Base-by-base conservation (phyloP, 2,329 filamentous ascomycete genomes). In the Alternaria viburni region DNA sequence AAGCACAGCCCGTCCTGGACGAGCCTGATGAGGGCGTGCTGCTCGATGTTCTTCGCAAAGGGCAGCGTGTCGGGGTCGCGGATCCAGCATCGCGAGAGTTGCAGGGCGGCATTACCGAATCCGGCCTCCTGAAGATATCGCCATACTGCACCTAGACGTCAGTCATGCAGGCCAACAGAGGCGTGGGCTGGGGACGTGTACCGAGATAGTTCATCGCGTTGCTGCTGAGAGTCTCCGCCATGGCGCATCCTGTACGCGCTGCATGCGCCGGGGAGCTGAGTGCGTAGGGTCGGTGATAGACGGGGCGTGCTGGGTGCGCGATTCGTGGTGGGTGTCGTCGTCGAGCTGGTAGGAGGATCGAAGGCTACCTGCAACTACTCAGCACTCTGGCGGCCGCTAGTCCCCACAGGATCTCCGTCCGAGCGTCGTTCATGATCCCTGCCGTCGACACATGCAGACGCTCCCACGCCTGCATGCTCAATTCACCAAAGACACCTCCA, bases 201-300 rank as follows among this genome's bases (percentile, higher is more conserved):
- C 71, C 69, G 75, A 90, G 82, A 81, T 90, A 90, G 81, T 90
- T 91, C 76, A 91, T 85, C 77, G 90, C 87, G 82, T 90, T 85
- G 69, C 84, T 86, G 72, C 82, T 86, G 66, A 88, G 80, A 52
- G 83, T 73, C 68, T 76, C 73, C 57, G 78, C 75, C 78, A 82
- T 82, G 70, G 79, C 78, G 79, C 80, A 82, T 81, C 72, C 65
- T 66, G 70, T 55, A 60, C 54, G 25, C 56, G 62, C 59, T 55
- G 62, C 65, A 56, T 62, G 65, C 57, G 61, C 60, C 28, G 28
- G 15, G 8, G 49, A 17, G 9, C 28, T 12, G 59, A 19, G 19
- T 26, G 41, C 26, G 25, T 19, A 36, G 6, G 17, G 4, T 32
- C n/a, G 8, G 32, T 4, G 43, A 2, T 13, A 26, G n/a, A 19